Percentiles rank a stretch among this genome's conserved stretches.
These are phyloP conservation scores for Trametes cubensis DNA, from an alignment of 768 basidiomycete species.

Conservation along the genomic window DNA sequence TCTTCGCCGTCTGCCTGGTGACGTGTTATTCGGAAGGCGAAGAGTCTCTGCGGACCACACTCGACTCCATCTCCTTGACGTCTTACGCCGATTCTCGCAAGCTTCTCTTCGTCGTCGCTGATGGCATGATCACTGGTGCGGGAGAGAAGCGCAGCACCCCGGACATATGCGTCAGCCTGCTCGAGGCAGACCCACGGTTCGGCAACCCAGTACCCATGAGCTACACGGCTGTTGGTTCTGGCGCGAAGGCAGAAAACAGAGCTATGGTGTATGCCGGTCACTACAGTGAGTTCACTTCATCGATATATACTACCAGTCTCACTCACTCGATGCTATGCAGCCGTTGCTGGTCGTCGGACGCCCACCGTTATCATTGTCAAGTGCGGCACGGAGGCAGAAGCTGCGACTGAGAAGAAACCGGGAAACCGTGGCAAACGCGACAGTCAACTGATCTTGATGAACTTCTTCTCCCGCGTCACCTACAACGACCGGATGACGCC, in stretches of 20 bases:
- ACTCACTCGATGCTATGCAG: conserved; percentile 38
- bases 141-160: conserved; percentile 97
- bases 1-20: conserved; percentile 93
- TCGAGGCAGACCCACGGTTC: conserved; percentile 94
- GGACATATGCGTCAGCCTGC: conserved; percentile 88
- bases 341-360: conserved; percentile 85
- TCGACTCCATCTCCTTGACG: conserved; percentile 91
- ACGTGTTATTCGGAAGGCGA: conserved; percentile 99
- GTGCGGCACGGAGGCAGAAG: conserved; percentile 90
- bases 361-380: conserved; percentile 95
- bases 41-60: conserved; percentile 85
- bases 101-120: conserved; percentile 90
- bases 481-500: conserved; percentile 99
- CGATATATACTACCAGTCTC: not conserved
- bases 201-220: conserved; percentile 96
- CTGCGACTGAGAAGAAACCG: conserved; percentile 83
- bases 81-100: conserved; percentile 92
- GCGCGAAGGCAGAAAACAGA: conserved; percentile 86
- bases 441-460: conserved; percentile 98
- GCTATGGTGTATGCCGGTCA: conserved; percentile 99
- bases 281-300: conserved; percentile 69
- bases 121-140: conserved; percentile 98
- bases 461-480: conserved; percentile 98
- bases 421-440: conserved; percentile 99
- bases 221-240: conserved; percentile 88